Evolutionary conservation across 257 asterid species (phyloP).

Genomic region (Lantana camara): DNA sequence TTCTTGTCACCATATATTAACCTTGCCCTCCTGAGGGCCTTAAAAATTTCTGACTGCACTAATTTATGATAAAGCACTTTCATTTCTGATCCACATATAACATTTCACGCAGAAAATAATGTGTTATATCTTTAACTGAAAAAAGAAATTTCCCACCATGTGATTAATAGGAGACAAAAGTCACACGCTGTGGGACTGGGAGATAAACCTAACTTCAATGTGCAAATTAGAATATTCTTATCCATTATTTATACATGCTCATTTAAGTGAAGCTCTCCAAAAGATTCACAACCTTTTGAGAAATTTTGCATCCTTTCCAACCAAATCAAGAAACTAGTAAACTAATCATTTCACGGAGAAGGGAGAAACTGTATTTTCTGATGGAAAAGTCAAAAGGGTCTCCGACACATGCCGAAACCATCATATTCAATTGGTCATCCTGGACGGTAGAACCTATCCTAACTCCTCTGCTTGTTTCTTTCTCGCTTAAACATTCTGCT

Average conservation of each 20-base stretch:
- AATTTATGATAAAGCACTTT: conserved; percentile 24
- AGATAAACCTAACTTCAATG: conserved; percentile 6
- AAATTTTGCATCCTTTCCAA: too few relatives aligned
- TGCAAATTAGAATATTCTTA: not conserved
- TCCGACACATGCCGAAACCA: too few relatives aligned
- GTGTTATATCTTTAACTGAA: conserved; percentile 4
- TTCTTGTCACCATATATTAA: conserved; percentile 80
- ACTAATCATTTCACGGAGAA: too few relatives aligned
- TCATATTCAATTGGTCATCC: too few relatives aligned
- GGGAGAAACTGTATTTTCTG: too few relatives aligned
- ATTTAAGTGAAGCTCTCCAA: too few relatives aligned
- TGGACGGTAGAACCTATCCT: too few relatives aligned
- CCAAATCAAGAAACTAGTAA: too few relatives aligned
- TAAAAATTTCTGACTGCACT: conserved; percentile 86
- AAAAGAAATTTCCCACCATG: conserved; percentile 5
- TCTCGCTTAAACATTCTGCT: too few relatives aligned
- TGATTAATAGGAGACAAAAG: conserved; percentile 7
- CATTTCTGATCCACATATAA: conserved; percentile 11
- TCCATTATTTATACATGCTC: not conserved
- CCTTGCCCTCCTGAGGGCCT: conserved; percentile 78
- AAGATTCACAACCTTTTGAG: too few relatives aligned
- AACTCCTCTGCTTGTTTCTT: too few relatives aligned
- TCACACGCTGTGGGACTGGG: conserved; percentile 11
- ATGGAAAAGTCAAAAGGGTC: too few relatives aligned
- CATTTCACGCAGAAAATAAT: not conserved